phyloP scores from a whole-genome alignment of 306 rosid species.

The Vigna nakashimae region DNA sequence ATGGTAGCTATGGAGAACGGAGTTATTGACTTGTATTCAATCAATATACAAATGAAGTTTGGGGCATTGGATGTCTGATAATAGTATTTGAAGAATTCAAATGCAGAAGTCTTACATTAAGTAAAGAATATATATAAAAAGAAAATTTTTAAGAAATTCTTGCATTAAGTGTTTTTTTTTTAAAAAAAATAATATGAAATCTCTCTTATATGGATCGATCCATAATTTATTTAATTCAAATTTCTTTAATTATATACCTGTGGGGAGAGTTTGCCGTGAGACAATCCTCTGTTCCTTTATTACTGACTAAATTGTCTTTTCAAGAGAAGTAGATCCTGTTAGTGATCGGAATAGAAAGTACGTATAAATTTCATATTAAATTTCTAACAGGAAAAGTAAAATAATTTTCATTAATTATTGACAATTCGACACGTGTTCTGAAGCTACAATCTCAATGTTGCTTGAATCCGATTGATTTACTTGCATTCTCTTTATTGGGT shows the following conservation, averaged over 20 bases:
- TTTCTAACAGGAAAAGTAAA: background rate
- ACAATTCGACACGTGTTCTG: background rate
- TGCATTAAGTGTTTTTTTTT: too few relatives aligned
- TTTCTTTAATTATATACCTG: too few relatives aligned
- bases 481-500: background rate
- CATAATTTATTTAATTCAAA: too few relatives aligned
- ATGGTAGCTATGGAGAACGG: background rate
- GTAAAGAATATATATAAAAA: too few relatives aligned
- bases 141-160: too few relatives aligned
- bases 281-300: background rate
- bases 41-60: background rate
- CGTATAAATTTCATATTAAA: background rate
- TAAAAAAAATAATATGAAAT: too few relatives aligned
- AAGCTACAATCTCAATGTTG: constrained; percentile 9
- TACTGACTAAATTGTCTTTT: too few relatives aligned
- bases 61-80: background rate
- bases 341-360: background rate
- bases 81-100: too few relatives aligned
- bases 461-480: constrained; percentile 1
- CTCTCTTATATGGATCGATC: too few relatives aligned
- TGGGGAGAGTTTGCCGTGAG: too few relatives aligned
- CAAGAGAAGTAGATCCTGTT: background rate
- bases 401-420: background rate
- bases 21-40: background rate
- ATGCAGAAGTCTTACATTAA: too few relatives aligned